These are phyloP conservation scores for Comarum palustre DNA, from an alignment of 306 rosid genomes.

Conservation along the genomic window DNA sequence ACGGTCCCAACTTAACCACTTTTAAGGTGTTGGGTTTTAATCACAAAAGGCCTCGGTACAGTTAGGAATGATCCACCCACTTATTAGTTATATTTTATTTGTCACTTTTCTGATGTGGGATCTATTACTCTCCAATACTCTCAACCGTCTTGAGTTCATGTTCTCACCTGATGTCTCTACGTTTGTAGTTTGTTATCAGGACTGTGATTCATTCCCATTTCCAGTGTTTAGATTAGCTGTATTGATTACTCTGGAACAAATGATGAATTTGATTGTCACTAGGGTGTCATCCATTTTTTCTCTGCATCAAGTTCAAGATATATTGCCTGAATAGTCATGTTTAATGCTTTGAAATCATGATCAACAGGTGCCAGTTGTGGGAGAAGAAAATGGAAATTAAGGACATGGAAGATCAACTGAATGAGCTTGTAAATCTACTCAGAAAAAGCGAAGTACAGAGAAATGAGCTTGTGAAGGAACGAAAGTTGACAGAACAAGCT, in stretches of 20 bases:
- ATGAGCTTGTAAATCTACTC: slow-evolving; percentile 51
- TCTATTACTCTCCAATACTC: no score
- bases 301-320: neutral
- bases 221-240: neutral
- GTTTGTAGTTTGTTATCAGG: neutral
- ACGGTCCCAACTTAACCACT: no score
- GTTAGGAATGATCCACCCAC: neutral
- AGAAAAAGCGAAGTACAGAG: slow-evolving; percentile 62
- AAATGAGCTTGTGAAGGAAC: slow-evolving; percentile 59
- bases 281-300: no score
- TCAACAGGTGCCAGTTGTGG: slow-evolving; percentile 67
- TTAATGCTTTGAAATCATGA: slow-evolving; percentile 20
- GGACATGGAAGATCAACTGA: slow-evolving; percentile 70
- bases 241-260: neutral
- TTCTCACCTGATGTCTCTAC: slow-evolving; percentile 4
- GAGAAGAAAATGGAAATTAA: slow-evolving; percentile 64
- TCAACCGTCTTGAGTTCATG: neutral
- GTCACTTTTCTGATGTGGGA: no score
- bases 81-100: no score
- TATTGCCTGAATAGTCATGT: neutral
- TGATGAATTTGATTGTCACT: no score
- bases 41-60: neutral
- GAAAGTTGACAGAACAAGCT: slow-evolving; percentile 50
- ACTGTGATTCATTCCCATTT: neutral
- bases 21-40: no score